Evolutionary conservation across 2,329 filamentous ascomycete species (phyloP).

Genomic region (Trichophyton mentagrophytes): DNA sequence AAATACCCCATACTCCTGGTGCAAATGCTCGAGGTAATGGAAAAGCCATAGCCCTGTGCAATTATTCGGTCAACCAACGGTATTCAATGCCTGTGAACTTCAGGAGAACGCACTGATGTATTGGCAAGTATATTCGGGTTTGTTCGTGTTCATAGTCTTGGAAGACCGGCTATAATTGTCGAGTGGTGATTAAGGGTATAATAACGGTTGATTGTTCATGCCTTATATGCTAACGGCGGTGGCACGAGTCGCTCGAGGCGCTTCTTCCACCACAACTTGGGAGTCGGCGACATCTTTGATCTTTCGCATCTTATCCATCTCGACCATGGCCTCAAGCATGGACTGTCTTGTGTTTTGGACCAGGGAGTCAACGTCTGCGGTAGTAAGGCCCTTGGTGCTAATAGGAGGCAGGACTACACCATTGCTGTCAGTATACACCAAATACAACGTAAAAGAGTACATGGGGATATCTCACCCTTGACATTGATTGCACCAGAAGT

Average conservation of each 20-base stretch:
- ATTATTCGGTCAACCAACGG: neutral
- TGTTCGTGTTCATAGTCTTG: neutral
- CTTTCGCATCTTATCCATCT: slow-evolving; percentile 24
- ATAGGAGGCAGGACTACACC: slow-evolving; percentile 64
- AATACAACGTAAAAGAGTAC: neutral
- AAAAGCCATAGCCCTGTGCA: neutral
- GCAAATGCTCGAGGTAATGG: neutral
- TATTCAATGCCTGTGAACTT: neutral
- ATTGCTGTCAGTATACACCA: neutral
- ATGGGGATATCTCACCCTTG: slow-evolving; percentile 44
- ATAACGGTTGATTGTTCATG: neutral
- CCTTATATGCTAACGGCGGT: neutral
- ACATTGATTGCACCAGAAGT: slow-evolving; percentile 58
- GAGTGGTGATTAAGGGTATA: neutral
- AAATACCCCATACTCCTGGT: neutral
- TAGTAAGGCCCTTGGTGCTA: slow-evolving; percentile 56
- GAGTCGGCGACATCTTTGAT: neutral
- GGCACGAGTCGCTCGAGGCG: neutral
- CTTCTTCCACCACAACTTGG: neutral
- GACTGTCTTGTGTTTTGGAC: slow-evolving; percentile 54
- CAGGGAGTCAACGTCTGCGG: slow-evolving; percentile 66
- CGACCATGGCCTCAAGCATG: slow-evolving; percentile 53
- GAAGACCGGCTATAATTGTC: neutral
- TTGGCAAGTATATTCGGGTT: neutral
- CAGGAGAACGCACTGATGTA: neutral